Conservation (phyloP, 2,329 filamentous ascomycete species). For the Apiospora aurea region DNA sequence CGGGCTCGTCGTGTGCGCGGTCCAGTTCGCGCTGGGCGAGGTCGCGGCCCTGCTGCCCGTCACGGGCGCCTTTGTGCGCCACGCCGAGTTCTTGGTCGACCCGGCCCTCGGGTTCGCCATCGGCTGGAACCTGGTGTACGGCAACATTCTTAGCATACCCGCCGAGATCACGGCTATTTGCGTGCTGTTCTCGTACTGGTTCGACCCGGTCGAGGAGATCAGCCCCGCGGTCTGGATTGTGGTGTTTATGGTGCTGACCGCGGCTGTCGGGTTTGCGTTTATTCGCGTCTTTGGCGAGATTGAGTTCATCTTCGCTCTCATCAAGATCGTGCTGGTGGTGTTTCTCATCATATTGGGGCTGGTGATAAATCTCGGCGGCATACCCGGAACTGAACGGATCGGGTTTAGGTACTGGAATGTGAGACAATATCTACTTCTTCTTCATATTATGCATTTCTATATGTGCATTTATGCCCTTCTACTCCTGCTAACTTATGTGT, state of each 20-base stretch:
- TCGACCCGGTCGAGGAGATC: conserved; percentile 57
- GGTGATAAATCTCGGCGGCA: conserved; percentile 66
- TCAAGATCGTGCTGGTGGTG: conserved; percentile 64
- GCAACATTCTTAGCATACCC: conserved; percentile 60
- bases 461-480: background rate
- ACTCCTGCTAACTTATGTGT: background rate
- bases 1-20: conserved; percentile 77
- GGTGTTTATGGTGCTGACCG: conserved; percentile 59
- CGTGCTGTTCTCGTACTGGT: conserved; percentile 62
- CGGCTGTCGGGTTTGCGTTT: conserved; percentile 59
- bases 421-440: background rate
- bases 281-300: conserved; percentile 63
- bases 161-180: conserved; percentile 66
- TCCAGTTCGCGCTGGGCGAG: conserved; percentile 83
- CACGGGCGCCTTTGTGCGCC: conserved; percentile 80
- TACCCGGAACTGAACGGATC: conserved; percentile 62
- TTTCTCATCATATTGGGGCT: conserved; percentile 72
- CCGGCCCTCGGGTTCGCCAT: conserved; percentile 82
- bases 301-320: conserved; percentile 63
- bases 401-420: conserved; percentile 74
- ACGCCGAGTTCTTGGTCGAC: conserved; percentile 80
- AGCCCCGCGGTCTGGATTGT: conserved; percentile 64
- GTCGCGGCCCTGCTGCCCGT: conserved; percentile 86
- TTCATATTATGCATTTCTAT: background rate
- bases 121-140: conserved; percentile 69